These are phyloP conservation scores for Acanthamoeba lenticulata DNA, from an alignment of 208 protist species.

Conservation along the genomic window DNA sequence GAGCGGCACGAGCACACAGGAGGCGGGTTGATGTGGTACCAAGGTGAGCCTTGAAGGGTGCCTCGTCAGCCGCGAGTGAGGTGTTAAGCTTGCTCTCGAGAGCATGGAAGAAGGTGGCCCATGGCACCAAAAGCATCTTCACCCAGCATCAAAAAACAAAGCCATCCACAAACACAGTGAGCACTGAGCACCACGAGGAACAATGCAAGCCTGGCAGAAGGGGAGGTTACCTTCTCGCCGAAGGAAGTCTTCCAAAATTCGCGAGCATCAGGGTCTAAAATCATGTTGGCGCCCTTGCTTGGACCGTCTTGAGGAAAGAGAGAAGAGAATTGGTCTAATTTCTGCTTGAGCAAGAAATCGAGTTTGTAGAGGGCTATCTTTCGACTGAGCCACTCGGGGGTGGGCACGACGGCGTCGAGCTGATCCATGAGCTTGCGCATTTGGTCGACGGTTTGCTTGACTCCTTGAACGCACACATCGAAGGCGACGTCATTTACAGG, in stretches of 20 bases:
- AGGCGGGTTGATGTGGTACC: background rate
- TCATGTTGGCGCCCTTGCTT: slow-evolving; percentile 33
- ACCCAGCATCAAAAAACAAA: background rate
- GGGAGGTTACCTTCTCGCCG: slow-evolving; percentile 47
- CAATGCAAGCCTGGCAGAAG: too few relatives aligned
- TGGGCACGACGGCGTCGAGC: slow-evolving; percentile 13
- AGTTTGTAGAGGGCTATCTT: slow-evolving; percentile 63
- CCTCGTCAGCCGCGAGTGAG: background rate
- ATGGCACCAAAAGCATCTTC: slow-evolving; percentile 65
- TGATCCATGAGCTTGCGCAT: slow-evolving; percentile 44
- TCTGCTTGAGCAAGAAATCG: slow-evolving; percentile 59
- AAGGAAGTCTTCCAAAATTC: slow-evolving; percentile 56
- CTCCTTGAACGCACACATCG: slow-evolving; percentile 61
- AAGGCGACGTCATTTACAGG: slow-evolving; percentile 54
- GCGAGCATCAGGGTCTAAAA: background rate
- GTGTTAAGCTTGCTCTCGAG: slow-evolving; percentile 65
- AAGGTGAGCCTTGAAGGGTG: background rate
- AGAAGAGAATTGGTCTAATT: slow-evolving; percentile 59
- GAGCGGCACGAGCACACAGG: background rate
- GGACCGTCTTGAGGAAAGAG: slow-evolving; percentile 47
- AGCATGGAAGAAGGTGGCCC: slow-evolving; percentile 64
- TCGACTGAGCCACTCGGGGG: slow-evolving; percentile 1
- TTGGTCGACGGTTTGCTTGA: slow-evolving; percentile 27
- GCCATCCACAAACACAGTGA: background rate
- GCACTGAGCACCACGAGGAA: background rate